Conservation (phyloP, 805 yeast genomes). For the Maudiozyma serrabonitensis region DNA sequence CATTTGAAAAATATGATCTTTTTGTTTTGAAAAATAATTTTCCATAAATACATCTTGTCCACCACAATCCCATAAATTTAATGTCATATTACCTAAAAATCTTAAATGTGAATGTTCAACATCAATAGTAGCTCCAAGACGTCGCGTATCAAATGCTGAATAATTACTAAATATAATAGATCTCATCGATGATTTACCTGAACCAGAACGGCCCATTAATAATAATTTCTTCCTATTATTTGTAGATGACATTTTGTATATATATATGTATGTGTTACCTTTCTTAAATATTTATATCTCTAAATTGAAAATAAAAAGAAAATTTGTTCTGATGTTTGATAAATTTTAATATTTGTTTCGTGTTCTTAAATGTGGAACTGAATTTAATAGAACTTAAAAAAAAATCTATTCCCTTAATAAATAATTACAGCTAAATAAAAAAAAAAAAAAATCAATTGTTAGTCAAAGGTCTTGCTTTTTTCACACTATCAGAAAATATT, state of each 20-base stretch:
- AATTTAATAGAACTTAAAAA: no score
- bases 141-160: constrained; percentile 90
- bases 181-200: constrained; percentile 96
- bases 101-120: constrained; percentile 95
- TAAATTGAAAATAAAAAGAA: no score
- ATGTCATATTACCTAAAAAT: constrained; percentile 88
- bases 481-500: no score
- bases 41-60: constrained; percentile 97
- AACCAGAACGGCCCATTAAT: constrained; percentile 86
- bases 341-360: no score
- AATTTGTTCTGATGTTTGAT: no score
- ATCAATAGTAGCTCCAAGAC: constrained; percentile 94
- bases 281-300: no score
- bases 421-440: no score
- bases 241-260: not conserved
- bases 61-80: constrained; percentile 97
- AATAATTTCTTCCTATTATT: constrained; percentile 50
- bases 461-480: no score
- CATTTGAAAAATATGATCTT: constrained; percentile 88
- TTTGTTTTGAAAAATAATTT: constrained; percentile 77
- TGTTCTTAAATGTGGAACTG: no score
- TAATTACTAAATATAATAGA: constrained; percentile 92
- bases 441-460: no score
- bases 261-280: not conserved
- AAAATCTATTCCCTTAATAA: no score